Evolutionary conservation across 2,329 filamentous ascomycete species (phyloP).

Genomic region (Hymenoscyphus linearis): DNA sequence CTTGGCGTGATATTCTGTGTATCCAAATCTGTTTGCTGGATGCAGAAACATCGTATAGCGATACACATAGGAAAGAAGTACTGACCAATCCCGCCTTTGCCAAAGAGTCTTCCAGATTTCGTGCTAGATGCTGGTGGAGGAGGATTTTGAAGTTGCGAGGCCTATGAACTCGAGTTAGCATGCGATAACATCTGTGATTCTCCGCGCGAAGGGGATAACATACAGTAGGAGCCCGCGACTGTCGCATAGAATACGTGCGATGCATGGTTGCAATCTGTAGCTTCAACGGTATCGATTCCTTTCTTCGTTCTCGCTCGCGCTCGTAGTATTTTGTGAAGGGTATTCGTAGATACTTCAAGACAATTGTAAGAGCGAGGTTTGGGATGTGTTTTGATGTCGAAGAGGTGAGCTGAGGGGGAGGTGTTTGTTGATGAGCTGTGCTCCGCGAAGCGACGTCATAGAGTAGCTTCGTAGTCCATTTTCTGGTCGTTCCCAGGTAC

Average conservation of each 20-base stretch:
- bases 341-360: background rate
- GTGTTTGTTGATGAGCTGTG: background rate
- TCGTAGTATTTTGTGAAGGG: background rate
- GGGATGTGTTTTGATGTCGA: background rate
- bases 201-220: slow-evolving; percentile 36
- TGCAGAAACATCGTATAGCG: slow-evolving; percentile 31
- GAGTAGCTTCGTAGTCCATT: background rate
- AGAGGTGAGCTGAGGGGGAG: background rate
- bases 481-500: background rate
- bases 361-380: background rate
- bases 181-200: background rate
- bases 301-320: background rate
- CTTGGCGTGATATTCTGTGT: background rate
- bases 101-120: slow-evolving; percentile 86
- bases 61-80: slow-evolving; percentile 33
- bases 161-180: slow-evolving; percentile 15
- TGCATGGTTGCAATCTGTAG: slow-evolving; percentile 59
- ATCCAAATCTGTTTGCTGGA: background rate
- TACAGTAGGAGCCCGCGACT: slow-evolving; percentile 90
- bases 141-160: slow-evolving; percentile 73
- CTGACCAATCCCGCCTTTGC: slow-evolving; percentile 74
- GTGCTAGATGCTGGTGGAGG: slow-evolving; percentile 88
- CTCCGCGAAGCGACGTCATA: background rate
- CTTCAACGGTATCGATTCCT: background rate
- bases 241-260: slow-evolving; percentile 98